Evolutionary conservation across 2,329 filamentous ascomycete species (phyloP).

Genomic region (Bipolaris gigantea): DNA sequence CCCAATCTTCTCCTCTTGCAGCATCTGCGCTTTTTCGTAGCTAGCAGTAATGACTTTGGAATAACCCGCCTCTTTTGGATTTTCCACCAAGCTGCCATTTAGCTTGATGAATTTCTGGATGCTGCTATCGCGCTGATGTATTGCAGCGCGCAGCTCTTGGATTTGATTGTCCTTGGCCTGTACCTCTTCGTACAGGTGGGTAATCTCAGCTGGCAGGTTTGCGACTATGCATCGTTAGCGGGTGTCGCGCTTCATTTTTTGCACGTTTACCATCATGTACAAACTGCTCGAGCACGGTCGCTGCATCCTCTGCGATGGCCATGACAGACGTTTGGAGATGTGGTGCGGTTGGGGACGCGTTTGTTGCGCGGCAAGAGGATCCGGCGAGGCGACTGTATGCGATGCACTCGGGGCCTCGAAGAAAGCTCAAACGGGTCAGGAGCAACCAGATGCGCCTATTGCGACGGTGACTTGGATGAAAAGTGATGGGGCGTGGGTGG

Average conservation of each 20-base stretch:
- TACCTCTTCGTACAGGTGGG: conserved; percentile 82
- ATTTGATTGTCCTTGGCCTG: conserved; percentile 76
- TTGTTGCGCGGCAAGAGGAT: background rate
- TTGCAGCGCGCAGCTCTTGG: conserved; percentile 67
- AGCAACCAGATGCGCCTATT: background rate
- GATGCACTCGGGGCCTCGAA: background rate
- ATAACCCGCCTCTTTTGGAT: conserved; percentile 74
- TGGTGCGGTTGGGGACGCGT: background rate
- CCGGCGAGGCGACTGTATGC: background rate
- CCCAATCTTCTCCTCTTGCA: conserved; percentile 75
- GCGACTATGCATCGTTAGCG: conserved; percentile 54
- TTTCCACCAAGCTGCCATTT: conserved; percentile 71
- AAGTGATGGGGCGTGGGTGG: conserved; percentile 22
- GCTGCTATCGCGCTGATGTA: conserved; percentile 71
- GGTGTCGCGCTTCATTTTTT: background rate
- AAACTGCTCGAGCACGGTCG: conserved; percentile 77
- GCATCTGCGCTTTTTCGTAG: conserved; percentile 67
- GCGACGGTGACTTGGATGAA: conserved; percentile 21
- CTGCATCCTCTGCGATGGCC: conserved; percentile 59
- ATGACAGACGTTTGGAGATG: conserved; percentile 17
- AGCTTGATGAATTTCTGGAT: conserved; percentile 81
- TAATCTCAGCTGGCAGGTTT: conserved; percentile 80
- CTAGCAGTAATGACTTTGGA: conserved; percentile 68
- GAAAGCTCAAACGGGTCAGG: background rate
- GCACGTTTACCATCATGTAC: conserved; percentile 61